Evolutionary conservation across 2,329 filamentous ascomycete genomes (phyloP), one percentile per base, ranked within the genome.

Genomic region (Sporothrix phasma): DNA sequence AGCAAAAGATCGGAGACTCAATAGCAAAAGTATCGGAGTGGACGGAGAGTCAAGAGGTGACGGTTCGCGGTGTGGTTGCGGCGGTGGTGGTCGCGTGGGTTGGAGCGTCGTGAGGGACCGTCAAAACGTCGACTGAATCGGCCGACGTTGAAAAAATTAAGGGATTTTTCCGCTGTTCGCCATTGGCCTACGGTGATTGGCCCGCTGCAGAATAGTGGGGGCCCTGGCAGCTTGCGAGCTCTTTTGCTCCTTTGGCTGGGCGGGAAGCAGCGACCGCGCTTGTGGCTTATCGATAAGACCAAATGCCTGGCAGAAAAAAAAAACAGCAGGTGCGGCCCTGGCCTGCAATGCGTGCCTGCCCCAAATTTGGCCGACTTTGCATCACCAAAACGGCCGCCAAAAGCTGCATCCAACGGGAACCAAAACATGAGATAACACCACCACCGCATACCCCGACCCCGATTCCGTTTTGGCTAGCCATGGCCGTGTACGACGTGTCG

Each of bases 401-500:
- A 43, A 34, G 22, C 6, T 22, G 43, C 53, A 60, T 43, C 15
- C 22, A 41, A 58, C 19, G 47, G 19, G 41, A 29, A n/a, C n/a
- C 59, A 24, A 58, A 61, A 31, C 43, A 65, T 58, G 63, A 46
- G 17, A 65, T 65, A 62, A 51, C 15, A 19, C 49, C 34, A 56
- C 54, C 13, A 49, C 31, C n/a, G 58, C 24, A 45, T 3, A 17
- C 51, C n/a, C 31, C 26, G 6, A 61, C 15, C 8, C n/a, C 41
- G 17, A 56, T 13, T 17, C 11, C 11, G n/a, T 26, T 22, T n/a
- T 59, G 41, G 61, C 60, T 47, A 34, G 46, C 71, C 73, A 87
- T 86, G 83, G 78, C 80, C 69, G 74, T 75, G 69, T 78, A 84
- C 75, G 80, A 84, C 72, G 76, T 84, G 72, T 80, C 78, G 70